A percentile compares a stretch with the other conserved stretches of the same genome.
phyloP scores from a whole-genome alignment of 1,139 yeast genomes.

The Lodderomyces metapsilosis region DNA sequence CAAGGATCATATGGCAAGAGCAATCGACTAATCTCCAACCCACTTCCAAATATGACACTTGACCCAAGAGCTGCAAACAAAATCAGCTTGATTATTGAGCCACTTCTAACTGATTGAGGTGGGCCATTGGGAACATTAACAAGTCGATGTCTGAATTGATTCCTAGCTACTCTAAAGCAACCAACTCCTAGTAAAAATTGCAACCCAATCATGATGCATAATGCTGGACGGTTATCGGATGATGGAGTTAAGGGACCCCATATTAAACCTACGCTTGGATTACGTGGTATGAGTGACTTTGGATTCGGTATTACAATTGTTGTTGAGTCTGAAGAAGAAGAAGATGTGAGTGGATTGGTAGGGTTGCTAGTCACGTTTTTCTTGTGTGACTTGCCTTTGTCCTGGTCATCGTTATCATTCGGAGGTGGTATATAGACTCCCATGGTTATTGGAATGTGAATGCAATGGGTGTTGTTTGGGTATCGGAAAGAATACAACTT shows the following conservation, averaged over 20 bases:
- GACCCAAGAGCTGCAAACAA: constrained; percentile 24
- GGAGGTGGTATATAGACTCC: constrained; percentile 37
- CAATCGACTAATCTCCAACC: constrained; percentile 51
- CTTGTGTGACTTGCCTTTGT: constrained; percentile 9
- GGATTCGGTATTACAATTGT: constrained; percentile 25
- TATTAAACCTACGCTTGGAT: constrained; percentile 57
- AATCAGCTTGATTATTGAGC: constrained; percentile 14
- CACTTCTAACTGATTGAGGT: constrained; percentile 9
- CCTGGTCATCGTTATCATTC: constrained; percentile 13
- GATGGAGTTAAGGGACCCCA: constrained; percentile 71
- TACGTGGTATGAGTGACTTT: constrained; percentile 26
- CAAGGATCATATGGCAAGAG: constrained; percentile 60
- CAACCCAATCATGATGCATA: constrained; percentile 44
- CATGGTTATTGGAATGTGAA: constrained; percentile 16
- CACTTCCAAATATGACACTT: constrained; percentile 31
- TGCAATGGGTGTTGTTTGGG: background rate
- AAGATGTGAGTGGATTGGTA: constrained; percentile 7
- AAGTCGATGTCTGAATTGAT: constrained; percentile 9
- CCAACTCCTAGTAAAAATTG: constrained; percentile 48
- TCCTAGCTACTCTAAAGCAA: constrained; percentile 23
- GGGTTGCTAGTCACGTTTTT: background rate
- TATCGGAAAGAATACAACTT: no score
- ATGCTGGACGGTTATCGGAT: constrained; percentile 52
- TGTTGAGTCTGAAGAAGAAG: constrained; percentile 14
- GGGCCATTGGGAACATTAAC: constrained; percentile 5